Evolutionary conservation across 2,329 filamentous ascomycete genomes (phyloP).

Genomic region (Metarhizium sp.): DNA sequence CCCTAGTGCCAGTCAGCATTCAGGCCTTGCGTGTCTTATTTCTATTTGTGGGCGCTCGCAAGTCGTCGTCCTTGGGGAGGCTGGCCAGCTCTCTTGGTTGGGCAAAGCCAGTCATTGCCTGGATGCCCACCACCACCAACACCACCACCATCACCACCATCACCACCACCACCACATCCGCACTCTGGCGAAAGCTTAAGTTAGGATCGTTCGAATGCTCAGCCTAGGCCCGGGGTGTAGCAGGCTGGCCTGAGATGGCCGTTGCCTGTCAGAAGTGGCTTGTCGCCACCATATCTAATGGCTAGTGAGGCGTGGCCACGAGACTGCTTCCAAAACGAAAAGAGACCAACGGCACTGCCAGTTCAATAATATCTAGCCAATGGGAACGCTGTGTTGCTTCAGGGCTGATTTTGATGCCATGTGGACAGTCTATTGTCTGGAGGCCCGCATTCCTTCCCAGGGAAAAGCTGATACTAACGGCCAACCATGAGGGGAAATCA

Average conservation of each 20-base stretch:
- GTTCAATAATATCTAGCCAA: not conserved
- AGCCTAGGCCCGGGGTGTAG: not conserved
- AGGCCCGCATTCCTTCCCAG: not conserved
- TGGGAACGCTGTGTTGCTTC: not conserved
- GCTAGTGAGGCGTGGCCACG: not conserved
- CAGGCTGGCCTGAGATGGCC: not conserved
- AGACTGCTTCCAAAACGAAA: not conserved
- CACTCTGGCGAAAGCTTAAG: conserved; percentile 1
- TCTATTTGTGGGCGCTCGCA: not conserved
- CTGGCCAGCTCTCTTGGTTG: not conserved
- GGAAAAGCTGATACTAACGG: not conserved
- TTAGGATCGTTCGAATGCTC: not conserved
- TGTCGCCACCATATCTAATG: not conserved
- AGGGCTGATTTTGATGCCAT: not conserved
- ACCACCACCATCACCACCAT: not conserved
- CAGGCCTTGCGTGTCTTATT: not conserved
- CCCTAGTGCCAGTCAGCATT: not conserved
- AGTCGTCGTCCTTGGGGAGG: not conserved
- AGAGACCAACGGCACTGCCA: not conserved
- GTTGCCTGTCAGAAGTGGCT: not conserved
- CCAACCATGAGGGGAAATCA: not conserved
- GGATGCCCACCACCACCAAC: not conserved
- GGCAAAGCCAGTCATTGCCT: not conserved
- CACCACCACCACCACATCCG: not conserved
- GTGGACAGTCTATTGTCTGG: not conserved